A percentile compares a stretch with the other conserved stretches of the same genome.
Evolutionary conservation across 805 yeast species (phyloP).

Genomic region (Candida ulmi): DNA sequence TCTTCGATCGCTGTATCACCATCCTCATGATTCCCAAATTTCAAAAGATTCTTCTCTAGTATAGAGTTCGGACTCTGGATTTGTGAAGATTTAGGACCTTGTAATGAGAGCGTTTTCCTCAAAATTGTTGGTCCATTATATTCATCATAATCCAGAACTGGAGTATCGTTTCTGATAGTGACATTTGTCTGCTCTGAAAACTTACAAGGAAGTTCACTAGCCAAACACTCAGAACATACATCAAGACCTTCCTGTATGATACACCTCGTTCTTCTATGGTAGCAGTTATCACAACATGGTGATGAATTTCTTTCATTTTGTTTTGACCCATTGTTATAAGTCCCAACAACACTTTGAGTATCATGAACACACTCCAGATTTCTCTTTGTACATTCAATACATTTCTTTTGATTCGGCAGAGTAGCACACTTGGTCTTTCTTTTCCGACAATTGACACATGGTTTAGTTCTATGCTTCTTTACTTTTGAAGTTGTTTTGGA

Average conservation of each 20-base stretch:
- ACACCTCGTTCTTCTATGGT: slow-evolving; percentile 11
- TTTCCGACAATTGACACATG: slow-evolving; percentile 33
- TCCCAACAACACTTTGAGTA: not conserved
- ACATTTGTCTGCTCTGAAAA: slow-evolving; percentile 12
- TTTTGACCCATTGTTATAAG: no score
- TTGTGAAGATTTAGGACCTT: slow-evolving; percentile 23
- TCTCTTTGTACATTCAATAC: slow-evolving; percentile 27
- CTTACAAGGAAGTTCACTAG: slow-evolving; percentile 21
- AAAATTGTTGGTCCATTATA: slow-evolving; percentile 24
- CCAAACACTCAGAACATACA: slow-evolving; percentile 15
- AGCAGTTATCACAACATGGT: slow-evolving; percentile 9
- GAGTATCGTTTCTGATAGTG: slow-evolving; percentile 18
- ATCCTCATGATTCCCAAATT: slow-evolving; percentile 4
- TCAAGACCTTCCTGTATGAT: slow-evolving; percentile 4
- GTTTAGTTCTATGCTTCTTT: slow-evolving; percentile 24
- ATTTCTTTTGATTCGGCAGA: slow-evolving; percentile 15
- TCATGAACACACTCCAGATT: slow-evolving; percentile 25
- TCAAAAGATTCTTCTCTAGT: slow-evolving; percentile 21
- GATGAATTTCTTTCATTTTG: no score
- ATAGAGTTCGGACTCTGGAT: slow-evolving; percentile 21
- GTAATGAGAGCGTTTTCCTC: slow-evolving; percentile 22
- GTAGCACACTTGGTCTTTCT: slow-evolving; percentile 31
- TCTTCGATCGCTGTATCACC: not conserved
- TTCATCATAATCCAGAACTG: slow-evolving; percentile 24
- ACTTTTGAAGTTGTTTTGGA: slow-evolving; percentile 21